A percentile compares a stretch with the other conserved stretches of the same genome.
Evolutionary conservation across 805 yeast genomes (phyloP).

Genomic region (Wickerhamomyces chambardii): DNA sequence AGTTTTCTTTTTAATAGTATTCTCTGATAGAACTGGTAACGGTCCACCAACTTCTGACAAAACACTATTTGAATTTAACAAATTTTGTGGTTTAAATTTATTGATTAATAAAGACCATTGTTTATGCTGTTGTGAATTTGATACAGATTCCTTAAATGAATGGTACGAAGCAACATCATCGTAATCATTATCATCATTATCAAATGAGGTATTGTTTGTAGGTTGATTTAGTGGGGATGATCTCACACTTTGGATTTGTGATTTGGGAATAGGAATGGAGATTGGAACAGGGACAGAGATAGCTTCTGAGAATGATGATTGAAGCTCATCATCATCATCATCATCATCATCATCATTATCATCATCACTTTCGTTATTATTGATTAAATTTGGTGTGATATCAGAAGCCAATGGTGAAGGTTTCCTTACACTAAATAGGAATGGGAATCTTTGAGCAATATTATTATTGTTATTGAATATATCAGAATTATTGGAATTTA

Average conservation of each 20-base stretch:
- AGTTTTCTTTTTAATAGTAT: too few species aligned
- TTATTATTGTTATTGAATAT: too few species aligned
- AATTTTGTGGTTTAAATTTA: constrained; percentile 5
- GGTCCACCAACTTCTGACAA: constrained; percentile 14
- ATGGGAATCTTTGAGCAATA: not conserved
- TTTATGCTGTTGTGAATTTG: constrained; percentile 2
- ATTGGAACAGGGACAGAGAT: too few species aligned
- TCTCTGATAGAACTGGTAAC: not conserved
- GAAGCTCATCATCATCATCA: too few species aligned
- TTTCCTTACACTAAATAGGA: not conserved
- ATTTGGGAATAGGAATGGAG: too few species aligned
- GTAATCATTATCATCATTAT: not conserved
- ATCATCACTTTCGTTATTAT: not conserved
- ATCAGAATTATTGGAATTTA: not conserved
- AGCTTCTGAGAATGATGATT: too few species aligned
- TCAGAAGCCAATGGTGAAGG: not conserved
- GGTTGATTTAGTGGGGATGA: too few species aligned
- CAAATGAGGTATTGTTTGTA: too few species aligned
- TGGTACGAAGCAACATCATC: not conserved
- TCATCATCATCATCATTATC: too few species aligned
- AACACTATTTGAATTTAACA: constrained; percentile 6
- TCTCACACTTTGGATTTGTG: too few species aligned
- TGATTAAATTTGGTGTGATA: not conserved
- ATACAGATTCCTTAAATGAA: not conserved
- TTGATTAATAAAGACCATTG: constrained; percentile 11